Evolutionary conservation across 192 early-diverging fungal species (phyloP).

Genomic region (Fimicolochytrium jonesii): DNA sequence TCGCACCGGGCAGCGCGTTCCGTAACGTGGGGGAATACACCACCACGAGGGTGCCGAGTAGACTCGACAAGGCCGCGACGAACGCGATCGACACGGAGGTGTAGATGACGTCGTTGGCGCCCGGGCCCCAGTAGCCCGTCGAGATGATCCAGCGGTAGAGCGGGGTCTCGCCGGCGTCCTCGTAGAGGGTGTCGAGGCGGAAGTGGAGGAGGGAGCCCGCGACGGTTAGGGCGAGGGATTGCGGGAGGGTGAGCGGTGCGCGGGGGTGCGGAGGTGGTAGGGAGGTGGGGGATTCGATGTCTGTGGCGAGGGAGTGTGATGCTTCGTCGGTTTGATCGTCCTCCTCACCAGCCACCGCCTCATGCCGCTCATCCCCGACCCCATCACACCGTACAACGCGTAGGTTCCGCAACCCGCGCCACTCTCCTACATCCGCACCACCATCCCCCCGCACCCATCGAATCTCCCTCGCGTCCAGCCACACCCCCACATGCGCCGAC

Average conservation of each 20-base stretch:
- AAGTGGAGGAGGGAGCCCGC: conserved; percentile 19
- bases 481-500: conserved; percentile 14
- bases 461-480: neutral
- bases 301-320: too few species aligned
- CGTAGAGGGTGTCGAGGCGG: conserved; percentile 22
- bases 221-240: neutral
- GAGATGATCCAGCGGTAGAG: conserved; percentile 14
- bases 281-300: too few species aligned
- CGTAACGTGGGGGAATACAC: neutral
- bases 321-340: too few species aligned
- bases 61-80: neutral
- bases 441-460: neutral
- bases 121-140: conserved; percentile 23
- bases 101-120: conserved; percentile 23
- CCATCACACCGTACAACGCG: too few species aligned
- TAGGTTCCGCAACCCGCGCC: neutral
- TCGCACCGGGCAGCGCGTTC: neutral
- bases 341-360: too few species aligned
- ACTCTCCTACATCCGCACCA: neutral
- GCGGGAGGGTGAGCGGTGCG: too few species aligned
- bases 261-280: too few species aligned
- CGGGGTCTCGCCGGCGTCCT: conserved; percentile 9
- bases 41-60: neutral
- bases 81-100: conserved; percentile 14
- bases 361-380: too few species aligned